Evolutionary conservation across 2,329 filamentous ascomycete genomes (phyloP), one percentile per base, ranked within the genome.

Genomic region (Pseudogymnoascus sp.): DNA sequence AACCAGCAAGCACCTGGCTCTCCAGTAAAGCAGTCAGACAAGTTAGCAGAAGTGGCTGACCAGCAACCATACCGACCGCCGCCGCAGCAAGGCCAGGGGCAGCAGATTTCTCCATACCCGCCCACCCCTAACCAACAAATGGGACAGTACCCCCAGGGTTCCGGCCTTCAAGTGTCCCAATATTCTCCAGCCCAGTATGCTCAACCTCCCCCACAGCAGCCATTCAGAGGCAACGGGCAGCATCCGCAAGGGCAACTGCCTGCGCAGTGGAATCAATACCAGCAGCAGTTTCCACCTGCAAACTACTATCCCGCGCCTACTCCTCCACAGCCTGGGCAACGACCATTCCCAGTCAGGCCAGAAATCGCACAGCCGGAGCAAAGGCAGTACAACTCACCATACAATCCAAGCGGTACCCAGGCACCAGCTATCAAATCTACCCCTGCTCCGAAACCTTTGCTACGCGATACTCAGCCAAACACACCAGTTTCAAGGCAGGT

Each of bases 321-420:
- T 13, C 65, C 64, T 58, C 63, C 33, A n/a, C 60, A 21, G 26
- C 60, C 47, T 11, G 41, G 60, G 6, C 60, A 61, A 58, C 26
- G 60, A 5, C 44, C 47, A 21, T 61, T 58, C 33, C 37, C 57
- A 26, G 57, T 35, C 29, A 60, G 62, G 4, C 63, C 66, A 17
- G 63, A 61, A 60, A 62, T 69, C 17, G 61, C 66, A 50, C 64
- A 65, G 33, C 61, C 65, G 1, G 67, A 71, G 40, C 66, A 66
- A 35, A 66, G 69, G 29, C 68, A 71, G 26, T 72, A 73, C 39
- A 72, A 68, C 47, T 72, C 71, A 29, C 71, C 71, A 11, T 72
- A 72, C 57, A 70, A 72, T 62, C 62, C 66, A 58, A 68, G 63
- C 39, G 68, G 69, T 65, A 64, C 39, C 10, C 64, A 65, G 58